These are phyloP conservation scores for Neurospora sp. DNA, from an alignment of 495 filamentous ascomycete species.

Conservation along the genomic window DNA sequence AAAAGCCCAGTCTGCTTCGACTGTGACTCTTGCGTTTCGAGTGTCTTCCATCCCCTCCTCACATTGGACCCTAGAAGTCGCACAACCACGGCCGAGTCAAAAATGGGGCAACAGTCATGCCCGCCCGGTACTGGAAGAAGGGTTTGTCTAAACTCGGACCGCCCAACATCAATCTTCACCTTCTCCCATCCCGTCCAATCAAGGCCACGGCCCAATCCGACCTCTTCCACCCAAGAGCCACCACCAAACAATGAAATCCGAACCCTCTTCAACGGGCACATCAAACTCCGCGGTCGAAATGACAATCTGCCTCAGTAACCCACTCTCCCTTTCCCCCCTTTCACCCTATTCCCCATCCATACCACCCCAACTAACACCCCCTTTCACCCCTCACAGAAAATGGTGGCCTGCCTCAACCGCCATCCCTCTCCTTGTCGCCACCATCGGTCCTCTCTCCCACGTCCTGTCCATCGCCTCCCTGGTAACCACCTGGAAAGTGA, in stretches of 20 bases:
- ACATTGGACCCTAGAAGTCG: neutral
- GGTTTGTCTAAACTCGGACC: neutral
- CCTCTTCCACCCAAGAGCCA: neutral
- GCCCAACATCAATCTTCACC: neutral
- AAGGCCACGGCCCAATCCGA: neutral
- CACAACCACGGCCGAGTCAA: neutral
- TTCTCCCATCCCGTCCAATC: neutral
- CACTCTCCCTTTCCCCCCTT: neutral
- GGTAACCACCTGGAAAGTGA: slow-evolving; percentile 52
- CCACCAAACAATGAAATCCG: slow-evolving; percentile 3
- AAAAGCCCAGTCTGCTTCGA: neutral
- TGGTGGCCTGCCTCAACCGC: slow-evolving; percentile 78
- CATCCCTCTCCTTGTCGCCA: slow-evolving; percentile 63
- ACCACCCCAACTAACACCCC: neutral
- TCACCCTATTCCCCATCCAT: neutral
- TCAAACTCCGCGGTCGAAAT: slow-evolving; percentile 25
- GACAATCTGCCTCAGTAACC: slow-evolving; percentile 26
- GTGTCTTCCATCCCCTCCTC: neutral
- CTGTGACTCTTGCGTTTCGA: neutral
- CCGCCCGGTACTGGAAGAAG: neutral
- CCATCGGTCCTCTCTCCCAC: slow-evolving; percentile 63
- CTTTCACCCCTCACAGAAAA: slow-evolving; percentile 1
- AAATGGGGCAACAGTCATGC: neutral
- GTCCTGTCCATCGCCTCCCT: slow-evolving; percentile 67
- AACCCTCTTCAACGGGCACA: slow-evolving; percentile 3